Evolutionary conservation across 768 basidiomycete genomes (phyloP).

Genomic region (Boletus rubescentipes): DNA sequence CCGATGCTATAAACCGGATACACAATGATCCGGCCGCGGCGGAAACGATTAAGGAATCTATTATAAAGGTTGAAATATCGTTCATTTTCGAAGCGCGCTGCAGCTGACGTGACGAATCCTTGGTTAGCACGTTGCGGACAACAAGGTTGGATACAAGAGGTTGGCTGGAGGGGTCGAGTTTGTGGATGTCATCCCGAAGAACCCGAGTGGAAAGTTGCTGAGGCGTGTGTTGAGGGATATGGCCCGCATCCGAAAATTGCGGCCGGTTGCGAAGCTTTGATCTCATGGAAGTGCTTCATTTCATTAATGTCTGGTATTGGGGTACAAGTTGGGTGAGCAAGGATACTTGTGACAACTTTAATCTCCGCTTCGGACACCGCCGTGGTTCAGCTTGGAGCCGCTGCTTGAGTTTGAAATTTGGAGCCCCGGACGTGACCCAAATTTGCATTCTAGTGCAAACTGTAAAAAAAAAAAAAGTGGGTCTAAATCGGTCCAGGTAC

Average conservation of each 20-base stretch:
- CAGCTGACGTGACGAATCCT: background rate
- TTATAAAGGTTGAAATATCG: slow-evolving; percentile 51
- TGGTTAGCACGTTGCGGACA: slow-evolving; percentile 54
- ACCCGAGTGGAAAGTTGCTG: slow-evolving; percentile 68
- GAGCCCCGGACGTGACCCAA: background rate
- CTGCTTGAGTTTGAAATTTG: background rate
- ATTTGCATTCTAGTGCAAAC: too few relatives aligned
- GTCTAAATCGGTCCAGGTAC: too few relatives aligned
- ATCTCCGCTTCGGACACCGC: too few relatives aligned
- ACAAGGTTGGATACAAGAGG: slow-evolving; percentile 60
- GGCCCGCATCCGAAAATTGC: slow-evolving; percentile 34
- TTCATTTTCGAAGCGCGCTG: background rate
- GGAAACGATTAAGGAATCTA: slow-evolving; percentile 36
- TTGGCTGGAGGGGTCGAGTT: slow-evolving; percentile 63
- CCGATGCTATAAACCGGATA: slow-evolving; percentile 38
- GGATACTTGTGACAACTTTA: too few relatives aligned
- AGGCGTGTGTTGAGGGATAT: slow-evolving; percentile 53
- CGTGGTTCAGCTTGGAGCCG: too few relatives aligned
- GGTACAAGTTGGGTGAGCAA: too few relatives aligned
- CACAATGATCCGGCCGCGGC: slow-evolving; percentile 31
- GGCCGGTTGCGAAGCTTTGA: slow-evolving; percentile 30
- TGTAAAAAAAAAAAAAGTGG: too few relatives aligned
- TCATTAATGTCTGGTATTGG: background rate
- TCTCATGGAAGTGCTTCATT: background rate
- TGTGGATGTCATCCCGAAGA: slow-evolving; percentile 63